Conservation (phyloP, 2,329 filamentous ascomycete species). For the Alternaria gansuensis region DNA sequence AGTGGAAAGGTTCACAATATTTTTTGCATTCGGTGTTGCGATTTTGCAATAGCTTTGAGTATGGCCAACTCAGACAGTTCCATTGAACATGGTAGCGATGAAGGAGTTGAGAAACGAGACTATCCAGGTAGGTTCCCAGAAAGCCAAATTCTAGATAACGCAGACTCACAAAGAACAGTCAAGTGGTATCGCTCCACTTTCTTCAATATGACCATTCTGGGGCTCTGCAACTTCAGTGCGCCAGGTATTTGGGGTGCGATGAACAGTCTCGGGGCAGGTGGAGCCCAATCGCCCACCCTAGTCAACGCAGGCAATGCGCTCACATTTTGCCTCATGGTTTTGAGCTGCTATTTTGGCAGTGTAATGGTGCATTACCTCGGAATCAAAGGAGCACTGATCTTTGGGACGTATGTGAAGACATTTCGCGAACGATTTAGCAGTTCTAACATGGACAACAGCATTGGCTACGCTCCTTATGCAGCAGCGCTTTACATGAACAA, state of each 20-base stretch:
- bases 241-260: conserved; percentile 76
- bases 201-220: conserved; percentile 76
- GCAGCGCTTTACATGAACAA: conserved; percentile 76
- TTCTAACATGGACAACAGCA: conserved; percentile 38
- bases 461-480: conserved; percentile 76
- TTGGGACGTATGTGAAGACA: conserved; percentile 65
- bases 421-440: background rate
- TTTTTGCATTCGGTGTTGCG: background rate
- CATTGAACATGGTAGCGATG: conserved; percentile 33
- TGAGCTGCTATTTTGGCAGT: conserved; percentile 73
- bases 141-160: background rate
- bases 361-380: conserved; percentile 72
- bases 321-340: conserved; percentile 76
- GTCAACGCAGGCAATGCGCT: conserved; percentile 76
- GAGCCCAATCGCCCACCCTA: conserved; percentile 69
- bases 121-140: conserved; percentile 33
- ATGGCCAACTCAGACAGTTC: conserved; percentile 30
- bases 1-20: background rate
- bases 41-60: background rate
- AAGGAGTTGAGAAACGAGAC: conserved; percentile 32
- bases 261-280: conserved; percentile 77
- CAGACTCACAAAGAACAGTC: conserved; percentile 50
- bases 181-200: conserved; percentile 77
- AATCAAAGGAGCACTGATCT: conserved; percentile 74
- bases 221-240: conserved; percentile 74